Evolutionary conservation across 179 eudicot species (phyloP).

Genomic region (Sideroxylon spinosum): DNA sequence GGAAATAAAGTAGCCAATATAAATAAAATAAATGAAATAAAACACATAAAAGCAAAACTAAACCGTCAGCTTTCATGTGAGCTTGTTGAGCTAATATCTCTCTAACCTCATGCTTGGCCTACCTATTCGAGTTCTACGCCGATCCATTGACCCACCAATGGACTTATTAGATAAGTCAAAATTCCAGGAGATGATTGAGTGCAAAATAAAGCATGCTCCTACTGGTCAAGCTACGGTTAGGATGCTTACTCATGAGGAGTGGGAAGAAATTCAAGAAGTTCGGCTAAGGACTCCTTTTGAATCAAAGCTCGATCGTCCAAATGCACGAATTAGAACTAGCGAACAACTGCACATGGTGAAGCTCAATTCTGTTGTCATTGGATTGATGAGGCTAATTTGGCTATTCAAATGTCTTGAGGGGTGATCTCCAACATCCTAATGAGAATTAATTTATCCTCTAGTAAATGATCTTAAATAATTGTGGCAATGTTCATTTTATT

Average conservation of each 20-base stretch:
- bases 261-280: slow-evolving; percentile 78
- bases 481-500: slow-evolving; percentile 6
- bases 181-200: slow-evolving; percentile 78
- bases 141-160: no score
- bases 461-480: not conserved
- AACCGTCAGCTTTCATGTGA: no score
- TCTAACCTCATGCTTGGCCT: no score
- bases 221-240: slow-evolving; percentile 82
- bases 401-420: not conserved
- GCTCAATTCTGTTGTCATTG: not conserved
- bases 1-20: no score
- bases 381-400: not conserved
- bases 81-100: no score
- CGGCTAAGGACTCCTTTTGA: slow-evolving; percentile 96
- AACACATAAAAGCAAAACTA: no score
- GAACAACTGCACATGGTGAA: slow-evolving; percentile 59
- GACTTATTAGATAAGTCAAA: slow-evolving; percentile 47
- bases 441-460: not conserved
- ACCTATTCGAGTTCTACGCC: no score
- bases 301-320: slow-evolving; percentile 86
- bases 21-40: no score
- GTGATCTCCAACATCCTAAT: not conserved
- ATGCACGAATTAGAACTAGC: slow-evolving; percentile 79
- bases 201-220: slow-evolving; percentile 73
- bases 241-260: slow-evolving; percentile 86